phyloP scores from a whole-genome alignment of 139 green algal species.

The Coccomyxa sp. region DNA sequence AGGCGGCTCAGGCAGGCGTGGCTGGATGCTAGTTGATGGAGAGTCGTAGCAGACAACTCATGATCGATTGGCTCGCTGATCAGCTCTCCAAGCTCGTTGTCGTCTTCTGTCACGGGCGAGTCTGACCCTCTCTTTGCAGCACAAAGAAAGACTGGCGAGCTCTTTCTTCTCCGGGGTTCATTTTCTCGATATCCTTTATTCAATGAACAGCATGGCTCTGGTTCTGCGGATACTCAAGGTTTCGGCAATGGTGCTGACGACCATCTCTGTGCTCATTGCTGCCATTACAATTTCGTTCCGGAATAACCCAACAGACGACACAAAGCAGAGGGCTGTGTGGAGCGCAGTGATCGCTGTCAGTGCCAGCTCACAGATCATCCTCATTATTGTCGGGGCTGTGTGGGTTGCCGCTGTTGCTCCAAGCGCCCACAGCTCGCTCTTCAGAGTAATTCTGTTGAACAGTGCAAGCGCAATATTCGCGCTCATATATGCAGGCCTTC shows the following conservation, averaged over 20 bases:
- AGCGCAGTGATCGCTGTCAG: not conserved
- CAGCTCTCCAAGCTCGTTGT: not conserved
- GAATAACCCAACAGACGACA: conserved; percentile 1
- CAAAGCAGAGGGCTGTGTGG: not conserved
- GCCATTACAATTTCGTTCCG: conserved; percentile 1
- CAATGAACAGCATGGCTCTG: not conserved
- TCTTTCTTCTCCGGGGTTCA: not conserved
- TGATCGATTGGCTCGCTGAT: not conserved
- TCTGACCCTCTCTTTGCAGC: no score
- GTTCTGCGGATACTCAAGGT: not conserved
- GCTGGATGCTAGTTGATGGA: conserved; percentile 3
- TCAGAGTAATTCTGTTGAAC: conserved; percentile 1
- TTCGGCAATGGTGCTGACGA: not conserved
- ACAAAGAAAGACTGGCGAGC: no score
- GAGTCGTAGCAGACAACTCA: not conserved
- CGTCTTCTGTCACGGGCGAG: not conserved
- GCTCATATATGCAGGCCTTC: not conserved
- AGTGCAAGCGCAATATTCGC: not conserved
- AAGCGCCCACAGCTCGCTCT: not conserved
- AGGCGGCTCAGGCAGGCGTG: not conserved
- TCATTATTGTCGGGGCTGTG: not conserved
- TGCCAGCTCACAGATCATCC: not conserved
- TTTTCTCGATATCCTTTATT: not conserved
- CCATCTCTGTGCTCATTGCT: not conserved
- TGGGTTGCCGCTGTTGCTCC: not conserved